Evolutionary conservation across 805 yeast species (phyloP).

Genomic region (Tetrapisispora arboricola): DNA sequence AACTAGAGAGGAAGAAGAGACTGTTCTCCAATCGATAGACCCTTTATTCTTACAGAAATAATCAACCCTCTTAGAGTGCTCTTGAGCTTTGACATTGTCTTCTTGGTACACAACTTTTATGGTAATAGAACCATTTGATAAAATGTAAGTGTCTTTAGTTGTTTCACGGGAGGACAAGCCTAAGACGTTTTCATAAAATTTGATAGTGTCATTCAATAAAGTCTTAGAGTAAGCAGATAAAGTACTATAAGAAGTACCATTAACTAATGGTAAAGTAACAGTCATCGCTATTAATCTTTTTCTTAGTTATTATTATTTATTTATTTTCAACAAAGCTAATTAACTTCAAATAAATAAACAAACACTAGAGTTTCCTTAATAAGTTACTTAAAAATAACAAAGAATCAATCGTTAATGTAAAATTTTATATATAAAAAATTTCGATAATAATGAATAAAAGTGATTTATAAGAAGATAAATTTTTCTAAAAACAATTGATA

Average conservation of each 20-base stretch:
- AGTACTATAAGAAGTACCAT: slow-evolving; percentile 45
- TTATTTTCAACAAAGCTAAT: no score
- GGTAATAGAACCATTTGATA: slow-evolving; percentile 19
- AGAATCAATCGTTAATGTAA: no score
- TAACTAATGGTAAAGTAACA: slow-evolving; percentile 30
- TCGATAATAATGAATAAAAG: no score
- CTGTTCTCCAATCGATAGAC: slow-evolving; percentile 41
- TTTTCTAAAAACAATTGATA: no score
- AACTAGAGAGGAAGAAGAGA: slow-evolving; percentile 32
- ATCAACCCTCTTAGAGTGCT: slow-evolving; percentile 22
- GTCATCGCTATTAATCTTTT: slow-evolving; percentile 11
- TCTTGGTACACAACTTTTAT: slow-evolving; percentile 21
- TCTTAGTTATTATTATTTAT: not conserved
- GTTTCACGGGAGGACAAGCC: slow-evolving; percentile 7
- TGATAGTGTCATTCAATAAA: slow-evolving; percentile 37
- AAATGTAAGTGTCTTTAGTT: slow-evolving; percentile 3
- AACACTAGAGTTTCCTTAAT: no score
- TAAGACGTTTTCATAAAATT: slow-evolving; percentile 38
- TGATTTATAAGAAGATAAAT: no score
- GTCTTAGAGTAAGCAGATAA: slow-evolving; percentile 41
- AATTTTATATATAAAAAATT: no score
- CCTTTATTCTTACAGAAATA: slow-evolving; percentile 5
- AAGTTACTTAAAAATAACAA: no score
- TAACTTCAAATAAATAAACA: no score
- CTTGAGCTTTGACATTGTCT: slow-evolving; percentile 9